Conservation (phyloP, 345 rosid genomes). For the Eucalyptus shirleyi region DNA sequence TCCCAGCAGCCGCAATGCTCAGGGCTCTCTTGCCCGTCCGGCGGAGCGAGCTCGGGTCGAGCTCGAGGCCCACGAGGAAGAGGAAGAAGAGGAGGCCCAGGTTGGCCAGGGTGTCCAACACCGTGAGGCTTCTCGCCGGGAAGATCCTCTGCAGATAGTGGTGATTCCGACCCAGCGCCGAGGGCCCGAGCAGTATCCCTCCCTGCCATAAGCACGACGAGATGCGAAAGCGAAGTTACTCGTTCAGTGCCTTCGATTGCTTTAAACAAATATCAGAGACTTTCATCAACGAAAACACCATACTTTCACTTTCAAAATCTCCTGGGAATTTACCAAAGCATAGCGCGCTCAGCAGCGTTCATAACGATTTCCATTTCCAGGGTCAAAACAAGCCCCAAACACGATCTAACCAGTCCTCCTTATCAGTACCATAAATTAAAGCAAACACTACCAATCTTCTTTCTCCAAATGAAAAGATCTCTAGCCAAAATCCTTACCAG, state of each 20-base stretch:
- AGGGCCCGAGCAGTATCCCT: constrained; percentile 73
- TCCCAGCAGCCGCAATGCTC: constrained; percentile 57
- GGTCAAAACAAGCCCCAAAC: not conserved
- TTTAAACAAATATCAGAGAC: not conserved
- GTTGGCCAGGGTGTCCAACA: constrained; percentile 68
- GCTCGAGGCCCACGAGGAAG: constrained; percentile 63
- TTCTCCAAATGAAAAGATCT: not conserved
- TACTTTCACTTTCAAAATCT: not conserved
- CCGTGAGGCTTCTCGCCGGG: constrained; percentile 43
- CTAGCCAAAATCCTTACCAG: not conserved
- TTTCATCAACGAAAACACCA: not conserved
- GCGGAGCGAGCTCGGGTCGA: constrained; percentile 38
- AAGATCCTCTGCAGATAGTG: constrained; percentile 29
- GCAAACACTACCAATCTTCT: not conserved
- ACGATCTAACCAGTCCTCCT: not conserved
- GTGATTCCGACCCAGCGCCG: constrained; percentile 53
- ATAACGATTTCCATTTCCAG: not conserved
- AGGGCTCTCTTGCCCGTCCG: constrained; percentile 50
- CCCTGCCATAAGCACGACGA: constrained; percentile 23
- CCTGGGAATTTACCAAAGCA: not conserved
- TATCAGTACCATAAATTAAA: not conserved
- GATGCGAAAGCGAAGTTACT: not conserved
- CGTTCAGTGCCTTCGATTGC: not conserved
- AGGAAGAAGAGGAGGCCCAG: constrained; percentile 75
- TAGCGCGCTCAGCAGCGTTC: not conserved